Conservation (phyloP, 495 filamentous ascomycete species). For the Amniculicola lignicola region DNA sequence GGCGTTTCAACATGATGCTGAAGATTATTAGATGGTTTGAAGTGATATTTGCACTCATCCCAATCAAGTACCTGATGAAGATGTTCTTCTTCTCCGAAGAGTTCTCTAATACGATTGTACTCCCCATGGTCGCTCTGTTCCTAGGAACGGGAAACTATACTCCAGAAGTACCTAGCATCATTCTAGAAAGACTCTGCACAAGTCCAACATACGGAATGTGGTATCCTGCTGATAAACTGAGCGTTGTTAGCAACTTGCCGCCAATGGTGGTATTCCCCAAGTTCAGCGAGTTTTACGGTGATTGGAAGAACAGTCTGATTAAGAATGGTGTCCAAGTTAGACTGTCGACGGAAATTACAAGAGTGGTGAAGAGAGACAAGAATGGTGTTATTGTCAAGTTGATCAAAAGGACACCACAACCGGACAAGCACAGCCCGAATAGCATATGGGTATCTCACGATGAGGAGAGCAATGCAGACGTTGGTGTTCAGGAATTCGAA, state of each 20-base stretch:
- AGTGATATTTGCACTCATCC: slow-evolving; percentile 68
- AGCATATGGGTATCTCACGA: slow-evolving; percentile 41
- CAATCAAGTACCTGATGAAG: slow-evolving; percentile 65
- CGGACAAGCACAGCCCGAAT: slow-evolving; percentile 41
- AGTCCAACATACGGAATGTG: slow-evolving; percentile 74
- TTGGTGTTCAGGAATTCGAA: slow-evolving; percentile 41
- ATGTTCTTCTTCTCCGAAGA: slow-evolving; percentile 71
- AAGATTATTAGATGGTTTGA: slow-evolving; percentile 67
- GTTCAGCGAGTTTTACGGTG: slow-evolving; percentile 65
- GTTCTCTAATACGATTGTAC: slow-evolving; percentile 68
- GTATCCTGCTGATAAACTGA: slow-evolving; percentile 65
- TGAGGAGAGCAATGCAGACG: slow-evolving; percentile 42
- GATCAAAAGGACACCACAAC: slow-evolving; percentile 40
- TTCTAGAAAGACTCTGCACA: slow-evolving; percentile 73
- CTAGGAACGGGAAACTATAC: slow-evolving; percentile 70
- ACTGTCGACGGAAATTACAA: slow-evolving; percentile 59
- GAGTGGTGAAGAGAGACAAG: slow-evolving; percentile 55
- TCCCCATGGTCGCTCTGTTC: slow-evolving; percentile 75
- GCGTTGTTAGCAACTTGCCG: slow-evolving; percentile 63
- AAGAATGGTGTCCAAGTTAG: slow-evolving; percentile 63
- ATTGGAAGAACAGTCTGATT: slow-evolving; percentile 62
- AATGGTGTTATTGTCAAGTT: slow-evolving; percentile 54
- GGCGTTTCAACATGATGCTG: slow-evolving; percentile 61
- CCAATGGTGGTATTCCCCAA: slow-evolving; percentile 80
- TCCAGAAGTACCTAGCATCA: slow-evolving; percentile 67